Base-by-base conservation (phyloP, 495 filamentous ascomycete species). In the Apodospora peruviana region DNA sequence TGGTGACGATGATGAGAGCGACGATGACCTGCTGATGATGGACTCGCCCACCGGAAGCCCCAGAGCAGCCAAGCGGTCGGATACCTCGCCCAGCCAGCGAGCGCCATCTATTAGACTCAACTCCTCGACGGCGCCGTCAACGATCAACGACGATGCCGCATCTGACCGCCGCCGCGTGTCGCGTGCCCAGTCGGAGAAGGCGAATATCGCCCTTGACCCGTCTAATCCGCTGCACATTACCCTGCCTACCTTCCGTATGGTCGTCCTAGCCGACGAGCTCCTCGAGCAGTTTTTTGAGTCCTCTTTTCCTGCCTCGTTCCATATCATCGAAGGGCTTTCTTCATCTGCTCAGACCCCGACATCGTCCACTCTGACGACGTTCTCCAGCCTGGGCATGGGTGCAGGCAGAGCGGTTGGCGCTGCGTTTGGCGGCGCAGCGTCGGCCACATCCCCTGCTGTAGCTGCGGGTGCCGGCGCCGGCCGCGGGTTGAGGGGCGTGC, bases 211-310 rank as follows among this genome's bases (percentile, higher is more conserved):
- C 20, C 82, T 98, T 4, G 90, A 98, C 62, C 93, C 93, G 0
- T 80, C 85, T 37, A 90, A 93, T 48, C 93, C 93, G 0, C 78
- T 98, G 0, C 85, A 95, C 65, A 96, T 98, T 61, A 97, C 94
- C 7, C 82, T 98, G 8, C 94, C 94, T 0, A 98, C 93, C 18
- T 98, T 98, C 78, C 86, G 93, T 55, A 98, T 98, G 93, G 89
- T 98, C 20, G 84, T 98, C 38, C 80, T 98, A 18, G 93, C 93
- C 48, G 93, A 98, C 64, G 93, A 98, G 59, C 77, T 91, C 2
- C 81, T 98, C 11, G 91, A 98, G 59, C 84, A 89, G 56, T 98
- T 98, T 68, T 98, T 98, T 64, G 93, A 98, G 66, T 84, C 81
- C 23, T 77, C 81, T 12, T 82, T 86, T 52, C 84, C 84, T 0